Conservation (phyloP, 768 basidiomycete genomes). For the Suillus variegatus region DNA sequence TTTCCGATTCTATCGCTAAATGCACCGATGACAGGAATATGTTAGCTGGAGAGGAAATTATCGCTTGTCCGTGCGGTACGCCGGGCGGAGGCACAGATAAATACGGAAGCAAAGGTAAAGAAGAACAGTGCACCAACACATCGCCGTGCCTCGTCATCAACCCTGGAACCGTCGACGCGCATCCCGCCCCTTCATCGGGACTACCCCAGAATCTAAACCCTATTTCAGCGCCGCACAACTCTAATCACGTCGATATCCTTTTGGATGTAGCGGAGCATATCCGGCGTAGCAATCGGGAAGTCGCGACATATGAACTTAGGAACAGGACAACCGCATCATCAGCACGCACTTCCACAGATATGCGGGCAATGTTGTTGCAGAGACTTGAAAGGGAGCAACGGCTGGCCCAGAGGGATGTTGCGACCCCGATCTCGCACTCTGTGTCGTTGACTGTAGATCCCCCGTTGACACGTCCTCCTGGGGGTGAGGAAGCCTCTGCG, state of each 20-base stretch:
- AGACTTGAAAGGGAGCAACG: slow-evolving; percentile 47
- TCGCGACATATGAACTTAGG: slow-evolving; percentile 1
- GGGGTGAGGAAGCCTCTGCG: slow-evolving; percentile 24
- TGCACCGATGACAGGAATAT: slow-evolving; percentile 4
- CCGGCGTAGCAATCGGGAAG: slow-evolving; percentile 7
- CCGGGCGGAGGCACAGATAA: slow-evolving; percentile 10
- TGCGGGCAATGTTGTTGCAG: slow-evolving; percentile 41
- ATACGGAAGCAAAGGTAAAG: slow-evolving; percentile 5
- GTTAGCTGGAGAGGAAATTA: slow-evolving; percentile 23
- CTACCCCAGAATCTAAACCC: neutral
- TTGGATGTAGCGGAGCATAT: neutral
- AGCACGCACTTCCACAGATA: slow-evolving; percentile 12
- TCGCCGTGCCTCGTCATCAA: slow-evolving; percentile 1
- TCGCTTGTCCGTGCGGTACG: slow-evolving; percentile 32
- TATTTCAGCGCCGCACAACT: slow-evolving; percentile 3
- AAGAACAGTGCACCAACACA: slow-evolving; percentile 3
- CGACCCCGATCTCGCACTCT: neutral
- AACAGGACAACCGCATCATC: neutral
- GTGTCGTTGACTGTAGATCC: slow-evolving; percentile 7
- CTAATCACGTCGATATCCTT: neutral
- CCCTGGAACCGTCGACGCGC: slow-evolving; percentile 1
- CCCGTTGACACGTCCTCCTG: slow-evolving; percentile 12
- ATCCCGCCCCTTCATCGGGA: neutral
- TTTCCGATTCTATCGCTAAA: slow-evolving; percentile 3
- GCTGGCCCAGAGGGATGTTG: slow-evolving; percentile 20